Conservation (phyloP, 140 eudicot genomes). For the Bidens hawaiensis region DNA sequence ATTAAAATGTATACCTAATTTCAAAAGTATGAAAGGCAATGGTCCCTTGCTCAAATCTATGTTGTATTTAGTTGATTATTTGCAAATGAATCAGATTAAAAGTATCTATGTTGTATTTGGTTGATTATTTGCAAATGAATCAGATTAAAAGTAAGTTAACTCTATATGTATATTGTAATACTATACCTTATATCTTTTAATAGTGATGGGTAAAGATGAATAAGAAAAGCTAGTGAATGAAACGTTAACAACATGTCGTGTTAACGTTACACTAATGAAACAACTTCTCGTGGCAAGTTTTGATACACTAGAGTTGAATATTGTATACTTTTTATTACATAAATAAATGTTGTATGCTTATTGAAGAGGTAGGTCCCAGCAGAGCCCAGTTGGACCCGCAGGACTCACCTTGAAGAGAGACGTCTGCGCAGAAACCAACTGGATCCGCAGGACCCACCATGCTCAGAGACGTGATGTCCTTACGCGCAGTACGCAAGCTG, state of each 20-base stretch:
- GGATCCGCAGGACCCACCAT: no score
- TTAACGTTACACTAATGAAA: neutral
- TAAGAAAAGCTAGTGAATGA: neutral
- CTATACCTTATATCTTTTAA: neutral
- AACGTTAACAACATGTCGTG: neutral
- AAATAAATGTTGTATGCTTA: neutral
- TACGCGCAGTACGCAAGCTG: no score
- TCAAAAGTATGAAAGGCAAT: neutral
- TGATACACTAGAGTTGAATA: neutral
- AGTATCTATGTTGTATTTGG: neutral
- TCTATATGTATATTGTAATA: neutral
- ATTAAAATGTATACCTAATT: neutral
- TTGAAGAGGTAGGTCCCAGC: no score
- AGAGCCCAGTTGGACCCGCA: no score
- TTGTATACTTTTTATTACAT: no score
- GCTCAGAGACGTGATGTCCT: no score
- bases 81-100: neutral
- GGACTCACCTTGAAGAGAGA: no score
- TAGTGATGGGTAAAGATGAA: neutral
- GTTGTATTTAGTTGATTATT: neutral
- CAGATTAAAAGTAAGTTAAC: neutral
- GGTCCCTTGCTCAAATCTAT: constrained; percentile 7
- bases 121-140: neutral
- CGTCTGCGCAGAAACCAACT: no score
- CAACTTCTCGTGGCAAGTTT: neutral